Conservation (phyloP, 164 flowering plant species). For the Tetracentron sinense region DNA sequence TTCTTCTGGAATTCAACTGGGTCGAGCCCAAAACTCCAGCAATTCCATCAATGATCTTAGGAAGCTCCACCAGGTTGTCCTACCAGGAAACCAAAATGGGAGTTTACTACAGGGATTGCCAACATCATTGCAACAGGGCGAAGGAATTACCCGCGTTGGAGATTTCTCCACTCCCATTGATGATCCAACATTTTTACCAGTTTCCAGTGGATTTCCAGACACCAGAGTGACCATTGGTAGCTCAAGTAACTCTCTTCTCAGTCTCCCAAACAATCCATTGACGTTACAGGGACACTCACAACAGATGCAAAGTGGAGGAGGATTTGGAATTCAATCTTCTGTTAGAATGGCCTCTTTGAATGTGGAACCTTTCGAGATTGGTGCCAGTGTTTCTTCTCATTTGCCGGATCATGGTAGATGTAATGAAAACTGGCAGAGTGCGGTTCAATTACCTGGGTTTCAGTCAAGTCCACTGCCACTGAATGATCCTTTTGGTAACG, state of each 20-base stretch:
- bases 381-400: slow-evolving; percentile 28
- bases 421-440: slow-evolving; percentile 43
- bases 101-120: slow-evolving; percentile 62
- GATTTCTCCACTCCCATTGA: slow-evolving; percentile 29
- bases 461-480: slow-evolving; percentile 30
- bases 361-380: slow-evolving; percentile 20
- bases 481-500: slow-evolving; percentile 22
- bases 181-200: slow-evolving; percentile 22
- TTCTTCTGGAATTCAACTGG: slow-evolving; percentile 44
- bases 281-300: slow-evolving; percentile 37
- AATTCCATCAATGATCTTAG: slow-evolving; percentile 29
- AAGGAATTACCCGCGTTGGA: slow-evolving; percentile 15
- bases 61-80: slow-evolving; percentile 32
- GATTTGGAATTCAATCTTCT: slow-evolving; percentile 33
- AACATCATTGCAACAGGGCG: slow-evolving; percentile 33
- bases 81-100: slow-evolving; percentile 43
- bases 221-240: slow-evolving; percentile 23
- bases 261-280: slow-evolving; percentile 30
- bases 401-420: slow-evolving; percentile 38
- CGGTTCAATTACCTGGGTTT: slow-evolving; percentile 31
- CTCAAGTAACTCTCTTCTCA: slow-evolving; percentile 30
- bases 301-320: slow-evolving; percentile 17
- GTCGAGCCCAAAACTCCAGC: slow-evolving; percentile 39
- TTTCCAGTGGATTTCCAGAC: slow-evolving; percentile 33
- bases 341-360: no score